Evolutionary conservation across 2,329 filamentous ascomycete genomes (phyloP), one percentile per base, ranked within the genome.

Genomic region (Daldinia sp.): DNA sequence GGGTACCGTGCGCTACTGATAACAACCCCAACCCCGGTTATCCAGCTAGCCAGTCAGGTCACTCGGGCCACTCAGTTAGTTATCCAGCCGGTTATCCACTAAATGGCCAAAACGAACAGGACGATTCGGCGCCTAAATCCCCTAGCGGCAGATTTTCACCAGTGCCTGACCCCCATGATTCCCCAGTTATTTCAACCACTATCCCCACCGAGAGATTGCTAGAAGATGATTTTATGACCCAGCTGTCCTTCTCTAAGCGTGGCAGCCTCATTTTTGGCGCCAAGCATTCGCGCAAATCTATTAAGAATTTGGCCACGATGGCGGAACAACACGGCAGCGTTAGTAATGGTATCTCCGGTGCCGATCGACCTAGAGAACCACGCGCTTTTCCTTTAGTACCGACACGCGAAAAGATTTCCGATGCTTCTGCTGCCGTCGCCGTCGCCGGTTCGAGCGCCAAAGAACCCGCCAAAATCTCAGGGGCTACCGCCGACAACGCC

Each of bases 211-310:
- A 84, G 58, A 80, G 76, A 70, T 77, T 88, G 57, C 77, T 87
- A 66, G 85, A 86, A 64, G 83, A 87, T 77, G 84, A 83, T 70
- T 84, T 85, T 72, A 75, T 89, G 71, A 80, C 78, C 67, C 79
- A 80, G 58, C 75, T 89, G 67, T 81, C 81, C 67, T 89, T 89
- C 72, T 88, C 86, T 59, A 87, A 87, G 65, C 81, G 87, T 69
- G 87, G 87, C 67, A 89, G 86, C 75, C 79, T 89, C 70, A 85
- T 89, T 81, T 81, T 88, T 72, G 81, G 83, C 64, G 82, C 80
- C 54, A 82, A 82, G 72, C 78, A 70, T 55, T 68, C 68, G 51
- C 69, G 71, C 66, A 72, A 67, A 66, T 64, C 50, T 17, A 54
- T 55, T 47, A 65, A 57, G 39, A 50, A 48, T 56, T 61, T 62